A percentile compares a stretch with the other conserved stretches of the same genome.
Conservation (phyloP, 1,284 basidiomycete genomes). For the Ceratobasidium sp. region DNA sequence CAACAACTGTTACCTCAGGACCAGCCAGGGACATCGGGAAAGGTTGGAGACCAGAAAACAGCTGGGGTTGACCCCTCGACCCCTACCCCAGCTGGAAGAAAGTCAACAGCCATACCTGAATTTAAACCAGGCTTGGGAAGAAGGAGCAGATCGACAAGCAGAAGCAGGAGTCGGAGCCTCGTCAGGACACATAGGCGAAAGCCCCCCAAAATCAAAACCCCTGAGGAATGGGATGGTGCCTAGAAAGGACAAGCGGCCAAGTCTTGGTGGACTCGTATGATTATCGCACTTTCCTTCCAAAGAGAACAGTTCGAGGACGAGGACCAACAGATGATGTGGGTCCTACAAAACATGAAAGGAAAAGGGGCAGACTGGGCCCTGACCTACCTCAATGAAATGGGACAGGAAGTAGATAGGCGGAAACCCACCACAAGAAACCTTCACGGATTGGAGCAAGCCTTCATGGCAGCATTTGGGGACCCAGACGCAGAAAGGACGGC, state of each 20-base stretch:
- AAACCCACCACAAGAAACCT: neutral
- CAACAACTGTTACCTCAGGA: no score
- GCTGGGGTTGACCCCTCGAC: no score
- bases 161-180: no score
- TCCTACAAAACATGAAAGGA: conserved; percentile 1
- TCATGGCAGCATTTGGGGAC: neutral
- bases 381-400: neutral
- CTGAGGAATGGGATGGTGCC: neutral
- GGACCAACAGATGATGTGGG: neutral
- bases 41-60: no score
- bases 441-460: neutral
- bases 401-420: no score
- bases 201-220: neutral
- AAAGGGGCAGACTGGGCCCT: conserved; percentile 3
- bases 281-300: neutral
- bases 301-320: neutral
- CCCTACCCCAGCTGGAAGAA: no score
- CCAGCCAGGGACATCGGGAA: no score
- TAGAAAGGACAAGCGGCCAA: conserved; percentile 1
- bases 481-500: conserved; percentile 1
- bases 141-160: no score
- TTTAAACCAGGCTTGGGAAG: no score
- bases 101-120: no score
- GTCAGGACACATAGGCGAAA: no score
- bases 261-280: neutral